Evolutionary conservation across 1,284 basidiomycete species (phyloP).

Genomic region (Naganishia albida): DNA sequence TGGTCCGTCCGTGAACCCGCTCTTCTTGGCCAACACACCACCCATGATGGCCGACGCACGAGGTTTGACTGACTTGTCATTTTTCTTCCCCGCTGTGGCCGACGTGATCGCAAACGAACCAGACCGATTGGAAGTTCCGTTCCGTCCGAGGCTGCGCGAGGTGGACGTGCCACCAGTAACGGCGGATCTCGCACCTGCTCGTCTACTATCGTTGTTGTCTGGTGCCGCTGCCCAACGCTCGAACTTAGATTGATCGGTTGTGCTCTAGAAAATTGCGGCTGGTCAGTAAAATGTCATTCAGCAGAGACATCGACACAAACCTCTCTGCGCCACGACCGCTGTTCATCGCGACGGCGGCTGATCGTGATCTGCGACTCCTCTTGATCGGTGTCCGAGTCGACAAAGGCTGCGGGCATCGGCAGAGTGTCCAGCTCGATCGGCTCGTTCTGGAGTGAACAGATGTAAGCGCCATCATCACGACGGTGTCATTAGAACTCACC

Average conservation of each 20-base stretch:
- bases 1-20: constrained; percentile 12
- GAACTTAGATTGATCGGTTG: constrained; percentile 4
- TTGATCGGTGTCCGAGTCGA: constrained; percentile 23
- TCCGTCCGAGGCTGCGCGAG: constrained; percentile 16
- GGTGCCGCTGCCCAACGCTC: constrained; percentile 18
- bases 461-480: not conserved
- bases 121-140: constrained; percentile 9
- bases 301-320: not conserved
- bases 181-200: constrained; percentile 20
- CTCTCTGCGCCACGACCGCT: constrained; percentile 11
- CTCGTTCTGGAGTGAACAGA: constrained; percentile 2
- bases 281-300: not conserved
- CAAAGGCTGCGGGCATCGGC: not conserved
- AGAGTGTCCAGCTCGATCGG: constrained; percentile 12
- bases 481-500: not conserved
- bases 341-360: constrained; percentile 18
- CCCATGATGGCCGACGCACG: constrained; percentile 22
- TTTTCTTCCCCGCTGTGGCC: not conserved
- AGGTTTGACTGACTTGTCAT: constrained; percentile 18
- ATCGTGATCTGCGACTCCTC: constrained; percentile 28
- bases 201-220: constrained; percentile 18
- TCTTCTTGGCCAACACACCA: constrained; percentile 20
- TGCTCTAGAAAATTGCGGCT: not conserved
- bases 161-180: constrained; percentile 8
- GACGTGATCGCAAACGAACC: constrained; percentile 1